These are phyloP conservation scores for Sporothrix curviconia DNA, from an alignment of 2,329 filamentous ascomycete species.

Conservation along the genomic window DNA sequence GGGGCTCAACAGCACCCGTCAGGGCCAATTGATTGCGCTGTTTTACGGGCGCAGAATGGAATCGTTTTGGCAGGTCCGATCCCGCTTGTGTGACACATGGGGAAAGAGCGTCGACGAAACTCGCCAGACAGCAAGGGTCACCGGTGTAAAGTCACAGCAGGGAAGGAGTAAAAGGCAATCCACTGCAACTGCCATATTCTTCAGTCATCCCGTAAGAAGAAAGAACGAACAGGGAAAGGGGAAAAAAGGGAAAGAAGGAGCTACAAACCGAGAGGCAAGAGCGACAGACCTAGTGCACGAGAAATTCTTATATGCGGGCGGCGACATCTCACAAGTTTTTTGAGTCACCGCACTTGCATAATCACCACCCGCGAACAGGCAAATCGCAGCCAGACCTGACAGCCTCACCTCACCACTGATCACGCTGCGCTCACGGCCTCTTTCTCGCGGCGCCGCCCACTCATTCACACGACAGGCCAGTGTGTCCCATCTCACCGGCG, in stretches of 20 bases:
- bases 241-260: background rate
- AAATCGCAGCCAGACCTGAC: background rate
- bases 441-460: background rate
- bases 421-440: background rate
- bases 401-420: background rate
- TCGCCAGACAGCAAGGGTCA: background rate
- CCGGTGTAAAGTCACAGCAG: background rate
- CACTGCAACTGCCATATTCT: background rate
- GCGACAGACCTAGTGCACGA: background rate
- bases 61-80: background rate
- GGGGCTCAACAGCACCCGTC: background rate
- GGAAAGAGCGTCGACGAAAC: background rate
- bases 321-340: background rate
- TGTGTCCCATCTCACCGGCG: too few relatives aligned
- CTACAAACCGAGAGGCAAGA: background rate
- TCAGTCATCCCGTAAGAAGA: background rate
- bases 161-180: background rate
- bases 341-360: constrained; percentile 1
- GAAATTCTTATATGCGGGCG: constrained; percentile 4
- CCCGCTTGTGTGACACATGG: background rate
- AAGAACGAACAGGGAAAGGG: background rate
- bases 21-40: background rate
- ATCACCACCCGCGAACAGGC: background rate
- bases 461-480: too few relatives aligned
- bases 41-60: background rate